A percentile compares a stretch with the other conserved stretches of the same genome.
These are phyloP conservation scores for Globisporangium canariense DNA, from an alignment of 352 stramenopile genomes.

Conservation along the genomic window DNA sequence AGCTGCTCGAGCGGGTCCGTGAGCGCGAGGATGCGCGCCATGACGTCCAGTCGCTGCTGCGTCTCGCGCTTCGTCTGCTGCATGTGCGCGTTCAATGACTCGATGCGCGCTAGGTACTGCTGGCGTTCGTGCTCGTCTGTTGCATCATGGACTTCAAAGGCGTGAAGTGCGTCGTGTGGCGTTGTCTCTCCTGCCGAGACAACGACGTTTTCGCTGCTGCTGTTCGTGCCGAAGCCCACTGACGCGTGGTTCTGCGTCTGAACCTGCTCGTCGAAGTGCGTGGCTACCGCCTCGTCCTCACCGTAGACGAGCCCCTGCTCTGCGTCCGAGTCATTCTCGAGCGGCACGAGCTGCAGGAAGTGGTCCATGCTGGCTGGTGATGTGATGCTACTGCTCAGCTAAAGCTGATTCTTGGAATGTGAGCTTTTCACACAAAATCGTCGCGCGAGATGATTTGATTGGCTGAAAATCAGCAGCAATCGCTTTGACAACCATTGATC, in stretches of 20 bases:
- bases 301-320: constrained; percentile 46
- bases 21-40: constrained; percentile 55
- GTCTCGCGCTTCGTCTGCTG: constrained; percentile 26
- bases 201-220: constrained; percentile 16
- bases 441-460: constrained; percentile 14
- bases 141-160: not conserved
- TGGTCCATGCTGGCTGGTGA: constrained; percentile 36
- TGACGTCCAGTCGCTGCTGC: constrained; percentile 44
- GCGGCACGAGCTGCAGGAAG: constrained; percentile 54
- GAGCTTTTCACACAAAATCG: constrained; percentile 12
- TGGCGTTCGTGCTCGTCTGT: constrained; percentile 35
- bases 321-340: constrained; percentile 31
- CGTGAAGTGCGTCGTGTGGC: not conserved
- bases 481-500: constrained; percentile 8
- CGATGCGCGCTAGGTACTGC: constrained; percentile 36
- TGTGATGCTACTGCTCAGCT: too few species aligned
- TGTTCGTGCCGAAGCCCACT: constrained; percentile 16
- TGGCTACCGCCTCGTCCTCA: constrained; percentile 33
- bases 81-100: constrained; percentile 40
- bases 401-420: too few species aligned
- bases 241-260: constrained; percentile 19
- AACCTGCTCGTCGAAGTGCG: constrained; percentile 24
- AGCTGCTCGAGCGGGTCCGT: constrained; percentile 58
- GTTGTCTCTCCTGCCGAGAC: not conserved
- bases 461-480: constrained; percentile 13